Conservation (phyloP, 192 early-diverging fungal genomes). For the Podila epicladia region DNA sequence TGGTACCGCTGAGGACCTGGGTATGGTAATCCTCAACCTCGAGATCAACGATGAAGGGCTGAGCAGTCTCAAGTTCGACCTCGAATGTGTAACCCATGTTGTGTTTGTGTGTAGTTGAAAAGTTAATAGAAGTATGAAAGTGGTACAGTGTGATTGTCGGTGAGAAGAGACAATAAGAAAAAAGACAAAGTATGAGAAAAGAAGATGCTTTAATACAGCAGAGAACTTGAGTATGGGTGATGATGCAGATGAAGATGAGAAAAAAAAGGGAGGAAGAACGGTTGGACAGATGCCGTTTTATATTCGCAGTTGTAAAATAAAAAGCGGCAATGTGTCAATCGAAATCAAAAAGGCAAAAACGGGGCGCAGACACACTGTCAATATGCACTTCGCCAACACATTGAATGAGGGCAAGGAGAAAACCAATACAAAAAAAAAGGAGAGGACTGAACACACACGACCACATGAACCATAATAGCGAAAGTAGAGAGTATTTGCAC, state of each 20-base stretch:
- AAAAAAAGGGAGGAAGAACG: background rate
- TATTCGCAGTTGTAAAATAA: background rate
- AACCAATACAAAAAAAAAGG: background rate
- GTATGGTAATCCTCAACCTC: background rate
- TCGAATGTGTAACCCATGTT: slow-evolving; percentile 42
- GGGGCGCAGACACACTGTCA: background rate
- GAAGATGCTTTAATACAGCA: background rate
- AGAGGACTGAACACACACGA: background rate
- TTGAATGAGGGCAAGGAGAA: background rate
- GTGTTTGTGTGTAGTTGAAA: background rate
- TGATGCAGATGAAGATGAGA: background rate
- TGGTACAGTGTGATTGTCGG: background rate
- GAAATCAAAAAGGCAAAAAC: background rate
- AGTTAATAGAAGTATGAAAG: background rate
- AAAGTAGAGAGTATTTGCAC: too few relatives aligned
- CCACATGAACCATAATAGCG: background rate
- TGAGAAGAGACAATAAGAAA: background rate
- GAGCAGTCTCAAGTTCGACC: slow-evolving; percentile 21
- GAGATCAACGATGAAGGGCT: slow-evolving; percentile 34
- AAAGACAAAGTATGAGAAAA: background rate
- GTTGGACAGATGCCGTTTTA: background rate
- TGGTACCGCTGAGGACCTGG: slow-evolving; percentile 18
- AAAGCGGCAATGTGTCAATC: background rate
- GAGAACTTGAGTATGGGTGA: background rate
- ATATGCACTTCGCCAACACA: background rate